Evolutionary conservation across 306 rosid genomes (phyloP), one percentile per base, ranked within the genome.

Genomic region (Vigna nakashimae): DNA sequence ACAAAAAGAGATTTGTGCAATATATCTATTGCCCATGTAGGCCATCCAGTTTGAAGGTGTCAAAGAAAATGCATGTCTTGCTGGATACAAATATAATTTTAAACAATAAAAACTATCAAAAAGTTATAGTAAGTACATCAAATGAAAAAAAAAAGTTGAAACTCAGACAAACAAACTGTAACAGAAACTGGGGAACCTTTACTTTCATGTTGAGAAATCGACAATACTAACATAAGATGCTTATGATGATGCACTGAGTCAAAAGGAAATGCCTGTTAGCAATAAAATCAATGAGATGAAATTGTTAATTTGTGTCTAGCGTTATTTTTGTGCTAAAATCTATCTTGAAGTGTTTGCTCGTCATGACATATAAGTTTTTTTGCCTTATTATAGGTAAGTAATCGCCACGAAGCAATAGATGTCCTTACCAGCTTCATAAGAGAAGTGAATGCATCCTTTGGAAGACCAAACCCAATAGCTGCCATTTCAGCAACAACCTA

Each of bases 401-500:
- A 63, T 59, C 75, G 73, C 12, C 74, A 8, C 38, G 74, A 72
- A 60, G 65, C 62, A 75, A 59, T 63, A 40, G 55, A 52, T 49
- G 56, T 26, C 16, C 65, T 74, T 48, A 94, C 98, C 96, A 86
- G 91, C 91, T 91, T 88, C 98, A 92, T 95, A 40, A 92, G 89
- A 51, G 92, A 91, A 63, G 97, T 92, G 86, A 95, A 95, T 69
- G 98, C 96, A 86, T 92, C 89, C 85, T 87, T 95, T 18, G 90
- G 90, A 87, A 92, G 88, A 73, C 94, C 97, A 85, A 94, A 94
- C 20, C 97, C 97, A 84, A 94, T 91, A 82, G 97, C 97, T 65
- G 96, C 98, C 98, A 95, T 92, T 85, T 92, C 97, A 67, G 98
- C 92, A 71, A 95, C 98, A 62, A 90, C 95, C 98, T 95, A 85